Percentiles rank a stretch among this genome's conserved stretches.
phyloP scores from a whole-genome alignment of 768 basidiomycete genomes.

The Tephrocybe sp. region DNA sequence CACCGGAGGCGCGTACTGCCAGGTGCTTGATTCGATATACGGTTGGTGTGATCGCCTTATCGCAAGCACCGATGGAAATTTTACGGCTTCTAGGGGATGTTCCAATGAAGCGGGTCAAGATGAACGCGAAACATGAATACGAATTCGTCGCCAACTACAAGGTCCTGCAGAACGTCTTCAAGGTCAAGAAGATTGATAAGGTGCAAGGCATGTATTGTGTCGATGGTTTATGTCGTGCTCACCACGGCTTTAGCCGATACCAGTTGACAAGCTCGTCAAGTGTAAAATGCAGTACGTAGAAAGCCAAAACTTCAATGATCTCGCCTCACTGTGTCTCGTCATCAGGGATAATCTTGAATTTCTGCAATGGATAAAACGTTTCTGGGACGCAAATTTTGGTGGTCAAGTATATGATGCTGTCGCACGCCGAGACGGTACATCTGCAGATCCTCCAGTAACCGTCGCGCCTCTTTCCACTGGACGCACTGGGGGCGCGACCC shows the following conservation, averaged over 20 bases:
- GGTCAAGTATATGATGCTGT: conserved; percentile 87
- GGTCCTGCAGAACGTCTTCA: conserved; percentile 90
- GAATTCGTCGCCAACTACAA: conserved; percentile 96
- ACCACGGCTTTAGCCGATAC: conserved; percentile 90
- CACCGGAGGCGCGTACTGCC: conserved; percentile 90
- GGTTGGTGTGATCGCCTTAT: conserved; percentile 44
- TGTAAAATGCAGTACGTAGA: conserved; percentile 98
- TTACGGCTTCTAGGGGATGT: conserved; percentile 61
- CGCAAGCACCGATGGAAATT: conserved; percentile 17
- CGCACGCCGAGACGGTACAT: conserved; percentile 73
- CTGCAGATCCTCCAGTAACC: conserved; percentile 76
- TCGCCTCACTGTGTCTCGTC: neutral
- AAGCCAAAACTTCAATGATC: neutral
- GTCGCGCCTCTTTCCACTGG: conserved; percentile 60
- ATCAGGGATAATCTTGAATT: conserved; percentile 95
- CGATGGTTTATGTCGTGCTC: too few species aligned
- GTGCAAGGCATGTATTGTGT: too few species aligned
- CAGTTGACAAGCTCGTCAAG: conserved; percentile 89
- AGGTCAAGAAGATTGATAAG: conserved; percentile 92
- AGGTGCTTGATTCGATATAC: conserved; percentile 93
- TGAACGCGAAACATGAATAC: conserved; percentile 94
- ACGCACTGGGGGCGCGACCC: conserved; percentile 31
- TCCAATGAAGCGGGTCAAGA: conserved; percentile 91
- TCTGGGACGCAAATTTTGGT: conserved; percentile 90
- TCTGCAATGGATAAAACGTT: conserved; percentile 94